These are phyloP conservation scores for Pythium volutum DNA, from an alignment of 352 stramenopile genomes.

Conservation along the genomic window DNA sequence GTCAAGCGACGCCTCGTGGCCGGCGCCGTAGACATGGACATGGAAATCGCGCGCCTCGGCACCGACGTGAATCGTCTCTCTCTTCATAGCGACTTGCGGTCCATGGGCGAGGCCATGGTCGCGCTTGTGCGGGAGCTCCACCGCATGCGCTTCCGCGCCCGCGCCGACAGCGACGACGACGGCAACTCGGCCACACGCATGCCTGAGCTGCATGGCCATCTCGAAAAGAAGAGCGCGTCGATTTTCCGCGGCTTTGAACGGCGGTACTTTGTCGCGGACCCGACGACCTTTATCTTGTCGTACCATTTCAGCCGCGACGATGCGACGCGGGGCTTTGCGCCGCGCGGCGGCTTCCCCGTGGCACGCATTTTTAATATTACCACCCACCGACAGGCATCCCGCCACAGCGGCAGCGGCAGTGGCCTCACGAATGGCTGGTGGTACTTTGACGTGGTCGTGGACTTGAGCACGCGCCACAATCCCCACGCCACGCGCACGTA, in stretches of 20 bases:
- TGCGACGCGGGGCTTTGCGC: conserved; percentile 54
- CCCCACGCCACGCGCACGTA: conserved; percentile 62
- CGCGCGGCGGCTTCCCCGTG: conserved; percentile 54
- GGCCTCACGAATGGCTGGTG: conserved; percentile 38
- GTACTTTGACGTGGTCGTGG: conserved; percentile 67
- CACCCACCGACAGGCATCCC: conserved; percentile 43
- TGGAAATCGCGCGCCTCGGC: conserved; percentile 36
- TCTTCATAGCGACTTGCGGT: conserved; percentile 31
- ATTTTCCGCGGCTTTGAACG: conserved; percentile 72
- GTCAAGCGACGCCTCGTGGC: conserved; percentile 47
- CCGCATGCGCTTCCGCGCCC: conserved; percentile 34
- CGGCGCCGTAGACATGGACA: conserved; percentile 35
- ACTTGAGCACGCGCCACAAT: conserved; percentile 60
- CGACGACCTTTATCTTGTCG: conserved; percentile 61
- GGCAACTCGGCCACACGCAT: conserved; percentile 22
- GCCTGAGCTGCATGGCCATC: conserved; percentile 55
- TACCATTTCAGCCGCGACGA: conserved; percentile 73
- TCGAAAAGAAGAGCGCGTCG: conserved; percentile 77
- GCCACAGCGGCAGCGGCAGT: not conserved
- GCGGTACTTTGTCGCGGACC: conserved; percentile 65
- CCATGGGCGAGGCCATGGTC: conserved; percentile 47
- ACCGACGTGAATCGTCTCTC: conserved; percentile 37
- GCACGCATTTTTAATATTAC: conserved; percentile 58
- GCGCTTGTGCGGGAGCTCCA: conserved; percentile 58
- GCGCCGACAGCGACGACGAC: conserved; percentile 14